Base-by-base conservation (phyloP, 2,329 filamentous ascomycete genomes). In the Xylariaceae sp. region DNA sequence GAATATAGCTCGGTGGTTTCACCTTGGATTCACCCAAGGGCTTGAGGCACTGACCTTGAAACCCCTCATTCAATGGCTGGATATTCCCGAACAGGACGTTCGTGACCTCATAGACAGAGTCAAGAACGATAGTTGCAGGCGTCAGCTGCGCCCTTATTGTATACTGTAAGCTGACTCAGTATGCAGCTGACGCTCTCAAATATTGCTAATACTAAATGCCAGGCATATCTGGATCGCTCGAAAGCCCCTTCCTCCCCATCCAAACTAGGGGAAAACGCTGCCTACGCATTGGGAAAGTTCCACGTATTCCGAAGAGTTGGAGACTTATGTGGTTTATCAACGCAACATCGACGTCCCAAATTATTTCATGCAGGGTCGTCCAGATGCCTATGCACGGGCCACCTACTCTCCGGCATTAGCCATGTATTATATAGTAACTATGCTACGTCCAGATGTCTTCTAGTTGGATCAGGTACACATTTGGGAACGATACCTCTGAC, bases 1-100 rank as follows among this genome's bases (percentile, higher is more conserved):
- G 50, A 77, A 85, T 36, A 76, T 90, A 42, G 88, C 86, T 22
- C 76, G 82, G 47, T 95, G 88, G 86, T 95, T 94, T 67, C 90
- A 92, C 60, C 71, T 92, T 20, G 84, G 82, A 32, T 73, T 95
- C 55, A 82, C 77, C 10, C 80, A 87, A 59, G 85, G 86, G 21
- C 67, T 94, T 40, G 80, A 89, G 56, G 82, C 83, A 11, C 72
- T 94, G 57, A 85, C 83, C 53, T 66, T 93, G 58, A 85, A 77
- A 27, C 85, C 90, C 6, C 76, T 96, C 60, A 83, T 79, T 36
- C 77, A 83, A 47, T 72, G 83, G 34, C 21, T 54, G 32, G 38
- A 78, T 80, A 42, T 66, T 70, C 23, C 88, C 80, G 79, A 70
- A 74, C 35, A 62, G 71, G 37, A 72, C 76, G n/a, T 72, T 86